phyloP scores from a whole-genome alignment of 768 basidiomycete genomes.

The Amanita inopinata region DNA sequence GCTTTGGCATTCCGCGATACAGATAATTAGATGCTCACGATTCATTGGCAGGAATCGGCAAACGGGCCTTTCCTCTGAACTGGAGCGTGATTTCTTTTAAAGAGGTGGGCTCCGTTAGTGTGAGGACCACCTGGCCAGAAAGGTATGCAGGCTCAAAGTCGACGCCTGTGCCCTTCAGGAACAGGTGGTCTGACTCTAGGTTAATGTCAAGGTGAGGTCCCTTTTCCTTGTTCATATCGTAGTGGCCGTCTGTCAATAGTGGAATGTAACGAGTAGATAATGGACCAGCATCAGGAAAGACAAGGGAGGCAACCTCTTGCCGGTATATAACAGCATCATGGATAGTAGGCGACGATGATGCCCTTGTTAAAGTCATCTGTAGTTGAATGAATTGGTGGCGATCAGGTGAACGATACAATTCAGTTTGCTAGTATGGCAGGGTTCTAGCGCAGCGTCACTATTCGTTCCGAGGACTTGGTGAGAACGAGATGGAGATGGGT shows the following conservation, averaged over 20 bases:
- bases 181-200: conserved; percentile 60
- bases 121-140: conserved; percentile 72
- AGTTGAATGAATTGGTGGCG: not conserved
- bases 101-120: conserved; percentile 73
- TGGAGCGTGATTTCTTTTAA: conserved; percentile 79
- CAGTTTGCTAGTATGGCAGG: too few relatives aligned
- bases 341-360: conserved; percentile 1
- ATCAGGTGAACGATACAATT: not conserved
- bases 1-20: not conserved
- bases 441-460: too few relatives aligned
- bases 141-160: conserved; percentile 79
- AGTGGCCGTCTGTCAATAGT: conserved; percentile 5
- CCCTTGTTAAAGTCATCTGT: conserved; percentile 4
- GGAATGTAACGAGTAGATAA: not conserved
- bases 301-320: not conserved
- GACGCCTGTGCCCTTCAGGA: conserved; percentile 68
- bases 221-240: conserved; percentile 36
- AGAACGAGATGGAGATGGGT: not conserved
- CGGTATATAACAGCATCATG: not conserved
- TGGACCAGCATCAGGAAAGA: conserved; percentile 4
- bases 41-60: conserved; percentile 50
- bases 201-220: conserved; percentile 63
- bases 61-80: conserved; percentile 73
- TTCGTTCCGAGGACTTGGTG: too few relatives aligned
- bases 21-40: conserved; percentile 33